A percentile compares a stretch with the other conserved stretches of the same genome.
phyloP scores from a whole-genome alignment of 306 rosid genomes.

The Castanea mollissima region DNA sequence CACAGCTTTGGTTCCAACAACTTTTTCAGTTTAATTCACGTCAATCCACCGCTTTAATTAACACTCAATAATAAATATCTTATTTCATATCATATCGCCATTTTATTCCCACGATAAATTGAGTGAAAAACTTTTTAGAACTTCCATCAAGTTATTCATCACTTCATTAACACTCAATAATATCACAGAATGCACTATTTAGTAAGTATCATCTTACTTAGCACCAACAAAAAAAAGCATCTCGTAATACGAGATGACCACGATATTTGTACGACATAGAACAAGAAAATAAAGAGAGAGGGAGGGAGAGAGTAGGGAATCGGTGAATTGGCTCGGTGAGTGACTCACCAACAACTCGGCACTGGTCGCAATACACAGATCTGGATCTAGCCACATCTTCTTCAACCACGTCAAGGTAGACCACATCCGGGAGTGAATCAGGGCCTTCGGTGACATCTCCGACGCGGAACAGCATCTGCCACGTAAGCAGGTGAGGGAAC shows the following conservation, averaged over 20 bases:
- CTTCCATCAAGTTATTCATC: too few relatives aligned
- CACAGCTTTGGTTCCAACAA: too few relatives aligned
- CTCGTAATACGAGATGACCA: conserved; percentile 15
- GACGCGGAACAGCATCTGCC: conserved; percentile 82
- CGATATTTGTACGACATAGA: conserved; percentile 13
- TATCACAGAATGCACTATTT: too few relatives aligned
- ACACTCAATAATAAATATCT: too few relatives aligned
- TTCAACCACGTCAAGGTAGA: conserved; percentile 81
- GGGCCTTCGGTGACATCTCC: conserved; percentile 50
- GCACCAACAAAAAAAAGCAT: neutral
- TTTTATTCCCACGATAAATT: too few relatives aligned
- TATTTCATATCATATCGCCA: too few relatives aligned
- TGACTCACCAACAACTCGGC: conserved; percentile 98
- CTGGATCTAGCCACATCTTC: conserved; percentile 95
- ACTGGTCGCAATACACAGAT: conserved; percentile 85
- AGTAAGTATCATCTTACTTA: neutral
- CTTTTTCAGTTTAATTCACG: too few relatives aligned
- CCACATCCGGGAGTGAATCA: conserved; percentile 49
- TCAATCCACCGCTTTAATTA: too few relatives aligned
- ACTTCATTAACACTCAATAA: too few relatives aligned
- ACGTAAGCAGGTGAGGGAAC: conserved; percentile 75
- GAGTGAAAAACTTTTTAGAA: too few relatives aligned
- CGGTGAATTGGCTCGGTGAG: conserved; percentile 34
- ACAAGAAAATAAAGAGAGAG: conserved; percentile 35
- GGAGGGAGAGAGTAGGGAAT: neutral